phyloP scores from a whole-genome alignment of 2,329 filamentous ascomycete genomes.

The Colletotrichum ledebouriae region DNA sequence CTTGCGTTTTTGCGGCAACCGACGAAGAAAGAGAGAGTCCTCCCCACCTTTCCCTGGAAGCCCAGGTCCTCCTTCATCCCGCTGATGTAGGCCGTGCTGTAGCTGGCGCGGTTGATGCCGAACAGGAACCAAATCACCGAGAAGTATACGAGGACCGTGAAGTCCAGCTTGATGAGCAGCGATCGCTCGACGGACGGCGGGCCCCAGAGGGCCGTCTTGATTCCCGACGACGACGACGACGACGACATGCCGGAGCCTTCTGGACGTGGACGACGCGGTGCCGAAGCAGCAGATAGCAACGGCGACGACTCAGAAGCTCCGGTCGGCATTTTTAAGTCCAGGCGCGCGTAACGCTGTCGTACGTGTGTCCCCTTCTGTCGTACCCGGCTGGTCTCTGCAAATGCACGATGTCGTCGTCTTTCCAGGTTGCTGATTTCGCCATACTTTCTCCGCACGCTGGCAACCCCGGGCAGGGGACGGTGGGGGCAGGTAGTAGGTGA shows the following conservation, averaged over 20 bases:
- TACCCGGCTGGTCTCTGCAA: constrained; percentile 14
- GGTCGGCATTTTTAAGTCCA: constrained; percentile 6
- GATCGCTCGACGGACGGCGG: constrained; percentile 44
- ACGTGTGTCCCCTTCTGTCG: background rate
- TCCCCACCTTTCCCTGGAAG: constrained; percentile 51
- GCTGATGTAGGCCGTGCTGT: constrained; percentile 58
- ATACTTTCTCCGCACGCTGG: constrained; percentile 7
- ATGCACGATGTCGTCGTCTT: constrained; percentile 28
- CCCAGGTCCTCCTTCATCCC: constrained; percentile 55
- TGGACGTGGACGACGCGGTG: background rate
- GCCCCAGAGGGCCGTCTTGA: constrained; percentile 34
- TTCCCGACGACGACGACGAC: background rate
- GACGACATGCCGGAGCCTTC: constrained; percentile 10
- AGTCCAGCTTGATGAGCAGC: constrained; percentile 56
- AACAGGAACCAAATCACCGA: constrained; percentile 63
- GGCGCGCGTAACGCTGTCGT: no score
- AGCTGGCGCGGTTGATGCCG: constrained; percentile 59
- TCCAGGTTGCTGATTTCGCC: constrained; percentile 37
- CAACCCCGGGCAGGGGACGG: no score
- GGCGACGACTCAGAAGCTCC: constrained; percentile 27
- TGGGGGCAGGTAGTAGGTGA: no score
- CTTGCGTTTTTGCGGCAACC: background rate
- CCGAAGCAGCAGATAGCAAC: constrained; percentile 11
- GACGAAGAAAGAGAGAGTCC: no score
- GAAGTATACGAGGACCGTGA: constrained; percentile 59